phyloP scores from a whole-genome alignment of 2,329 filamentous ascomycete genomes.

The Blastomyces emzantsi region DNA sequence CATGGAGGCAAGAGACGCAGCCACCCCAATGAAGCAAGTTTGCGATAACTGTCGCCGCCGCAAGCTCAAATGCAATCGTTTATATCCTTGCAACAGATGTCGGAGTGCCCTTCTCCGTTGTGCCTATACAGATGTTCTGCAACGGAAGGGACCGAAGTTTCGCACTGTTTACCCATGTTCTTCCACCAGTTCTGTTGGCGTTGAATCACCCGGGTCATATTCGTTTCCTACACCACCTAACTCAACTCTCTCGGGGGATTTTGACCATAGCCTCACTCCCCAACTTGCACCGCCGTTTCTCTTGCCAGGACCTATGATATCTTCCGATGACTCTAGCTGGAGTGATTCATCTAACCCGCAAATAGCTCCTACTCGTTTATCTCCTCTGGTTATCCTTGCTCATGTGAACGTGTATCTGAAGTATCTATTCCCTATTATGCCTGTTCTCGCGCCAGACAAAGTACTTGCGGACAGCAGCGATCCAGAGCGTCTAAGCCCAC shows the following conservation, averaged over 20 bases:
- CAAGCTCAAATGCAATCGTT: constrained; percentile 37
- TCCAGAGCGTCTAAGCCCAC: constrained; percentile 43
- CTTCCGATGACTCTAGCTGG: not conserved
- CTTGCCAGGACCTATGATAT: not conserved
- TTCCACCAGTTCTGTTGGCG: not conserved
- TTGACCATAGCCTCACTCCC: not conserved
- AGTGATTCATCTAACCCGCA: not conserved
- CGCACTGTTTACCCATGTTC: constrained; percentile 6
- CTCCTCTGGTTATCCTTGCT: constrained; percentile 28
- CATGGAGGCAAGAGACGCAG: not conserved
- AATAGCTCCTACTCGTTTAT: constrained; percentile 21
- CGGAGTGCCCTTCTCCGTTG: constrained; percentile 30
- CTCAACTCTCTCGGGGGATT: constrained; percentile 6
- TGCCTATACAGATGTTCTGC: constrained; percentile 25
- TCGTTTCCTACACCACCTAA: constrained; percentile 4
- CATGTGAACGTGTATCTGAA: constrained; percentile 36
- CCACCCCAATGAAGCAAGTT: constrained; percentile 25
- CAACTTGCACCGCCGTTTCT: not conserved
- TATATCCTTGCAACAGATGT: constrained; percentile 35
- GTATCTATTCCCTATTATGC: constrained; percentile 38
- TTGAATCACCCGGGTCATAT: not conserved
- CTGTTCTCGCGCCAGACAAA: constrained; percentile 31
- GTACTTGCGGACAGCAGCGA: constrained; percentile 37
- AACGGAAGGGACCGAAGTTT: constrained; percentile 7
- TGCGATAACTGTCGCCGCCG: constrained; percentile 36